These are phyloP conservation scores for Bruguiera parviflora DNA, from an alignment of 345 rosid genomes.

Conservation along the genomic window DNA sequence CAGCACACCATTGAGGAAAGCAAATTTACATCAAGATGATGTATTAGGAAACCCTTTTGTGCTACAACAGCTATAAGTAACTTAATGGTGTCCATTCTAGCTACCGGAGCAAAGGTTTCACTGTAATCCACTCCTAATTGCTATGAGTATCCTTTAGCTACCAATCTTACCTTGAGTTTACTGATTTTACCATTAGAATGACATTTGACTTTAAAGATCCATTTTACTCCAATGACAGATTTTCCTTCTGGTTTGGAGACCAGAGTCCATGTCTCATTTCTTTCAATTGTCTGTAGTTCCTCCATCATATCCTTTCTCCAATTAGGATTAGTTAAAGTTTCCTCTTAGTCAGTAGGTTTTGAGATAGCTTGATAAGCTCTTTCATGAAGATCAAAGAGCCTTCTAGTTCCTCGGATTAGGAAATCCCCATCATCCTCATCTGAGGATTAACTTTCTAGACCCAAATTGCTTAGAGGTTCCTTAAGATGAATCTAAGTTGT, in stretches of 20 bases:
- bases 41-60: neutral
- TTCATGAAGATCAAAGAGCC: neutral
- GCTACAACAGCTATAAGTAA: neutral
- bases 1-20: neutral
- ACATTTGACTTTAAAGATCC: neutral
- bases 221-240: neutral
- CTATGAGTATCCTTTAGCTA: neutral
- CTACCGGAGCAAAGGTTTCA: neutral
- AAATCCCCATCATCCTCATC: neutral
- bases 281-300: neutral
- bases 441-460: too few species aligned
- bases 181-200: neutral
- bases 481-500: too few species aligned
- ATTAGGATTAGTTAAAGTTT: neutral
- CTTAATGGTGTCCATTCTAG: neutral
- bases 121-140: neutral
- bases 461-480: too few species aligned
- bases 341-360: neutral
- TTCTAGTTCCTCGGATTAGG: fast-evolving
- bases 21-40: neutral
- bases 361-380: neutral
- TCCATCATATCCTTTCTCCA: neutral
- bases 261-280: neutral
- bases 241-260: too few species aligned
- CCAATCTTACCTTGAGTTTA: neutral